A percentile compares a stretch with the other conserved stretches of the same genome.
phyloP scores from a whole-genome alignment of 2,329 filamentous ascomycete species.

The Neoscytalidium dimidiatum region DNA sequence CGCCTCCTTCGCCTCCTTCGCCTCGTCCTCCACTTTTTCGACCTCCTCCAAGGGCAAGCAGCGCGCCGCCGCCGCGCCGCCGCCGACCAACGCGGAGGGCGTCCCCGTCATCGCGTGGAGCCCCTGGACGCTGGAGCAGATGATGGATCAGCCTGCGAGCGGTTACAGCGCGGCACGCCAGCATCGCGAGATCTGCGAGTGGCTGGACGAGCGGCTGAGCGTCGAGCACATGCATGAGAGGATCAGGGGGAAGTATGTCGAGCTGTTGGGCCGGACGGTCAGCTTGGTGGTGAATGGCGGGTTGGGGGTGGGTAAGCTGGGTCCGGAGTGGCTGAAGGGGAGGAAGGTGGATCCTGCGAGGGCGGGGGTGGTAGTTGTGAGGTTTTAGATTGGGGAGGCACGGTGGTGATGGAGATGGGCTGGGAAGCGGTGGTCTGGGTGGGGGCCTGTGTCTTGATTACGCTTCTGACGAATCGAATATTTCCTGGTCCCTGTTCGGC shows the following conservation, averaged over 20 bases:
- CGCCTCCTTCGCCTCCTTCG: neutral
- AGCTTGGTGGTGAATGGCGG: conserved; percentile 42
- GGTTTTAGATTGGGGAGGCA: no score
- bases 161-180: conserved; percentile 30
- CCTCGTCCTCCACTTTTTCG: neutral
- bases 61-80: neutral
- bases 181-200: conserved; percentile 39
- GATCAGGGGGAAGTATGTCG: conserved; percentile 30
- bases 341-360: conserved; percentile 38
- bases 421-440: neutral
- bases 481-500: no score
- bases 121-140: conserved; percentile 37
- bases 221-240: conserved; percentile 27
- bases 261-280: conserved; percentile 34
- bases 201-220: conserved; percentile 33
- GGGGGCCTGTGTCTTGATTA: no score
- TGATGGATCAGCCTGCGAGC: conserved; percentile 24
- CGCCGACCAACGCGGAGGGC: conserved; percentile 22
- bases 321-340: conserved; percentile 28
- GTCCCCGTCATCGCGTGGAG: conserved; percentile 35
- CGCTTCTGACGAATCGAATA: no score
- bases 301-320: conserved; percentile 23
- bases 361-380: conserved; percentile 40
- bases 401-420: no score
- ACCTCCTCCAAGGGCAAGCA: neutral